phyloP scores from a whole-genome alignment of 352 stramenopile genomes.

The Phytophthora idaei region DNA sequence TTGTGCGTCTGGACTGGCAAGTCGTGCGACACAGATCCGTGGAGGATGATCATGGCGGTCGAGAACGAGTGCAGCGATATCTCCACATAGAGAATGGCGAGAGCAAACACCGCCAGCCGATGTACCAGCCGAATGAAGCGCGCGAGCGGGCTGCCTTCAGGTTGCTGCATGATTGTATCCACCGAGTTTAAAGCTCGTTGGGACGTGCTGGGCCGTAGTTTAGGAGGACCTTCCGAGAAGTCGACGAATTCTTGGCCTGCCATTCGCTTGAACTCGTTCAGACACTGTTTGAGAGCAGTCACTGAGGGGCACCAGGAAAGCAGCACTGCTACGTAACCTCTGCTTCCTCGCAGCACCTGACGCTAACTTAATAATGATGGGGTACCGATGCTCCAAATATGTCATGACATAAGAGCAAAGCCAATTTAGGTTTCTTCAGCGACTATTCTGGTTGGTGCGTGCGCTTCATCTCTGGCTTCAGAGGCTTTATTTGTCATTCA shows the following conservation, averaged over 20 bases:
- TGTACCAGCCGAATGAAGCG: conserved; percentile 16
- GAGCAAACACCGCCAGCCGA: conserved; percentile 24
- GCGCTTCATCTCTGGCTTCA: no score
- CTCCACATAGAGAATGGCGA: conserved; percentile 30
- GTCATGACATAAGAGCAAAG: no score
- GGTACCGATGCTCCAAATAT: no score
- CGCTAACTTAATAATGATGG: no score
- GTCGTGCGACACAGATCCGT: conserved; percentile 15
- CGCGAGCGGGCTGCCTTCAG: neutral
- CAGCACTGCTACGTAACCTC: no score
- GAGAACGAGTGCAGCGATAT: conserved; percentile 33
- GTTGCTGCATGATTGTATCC: neutral
- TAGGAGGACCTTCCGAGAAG: conserved; percentile 5
- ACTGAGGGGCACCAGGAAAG: no score
- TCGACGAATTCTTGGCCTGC: conserved; percentile 12
- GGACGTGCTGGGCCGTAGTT: neutral
- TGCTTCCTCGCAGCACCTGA: no score
- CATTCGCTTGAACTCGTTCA: conserved; percentile 7
- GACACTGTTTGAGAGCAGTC: no score
- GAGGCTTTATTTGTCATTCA: no score
- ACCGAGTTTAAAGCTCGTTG: neutral
- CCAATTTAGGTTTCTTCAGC: no score
- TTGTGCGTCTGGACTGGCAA: conserved; percentile 19
- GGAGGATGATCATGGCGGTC: conserved; percentile 25
- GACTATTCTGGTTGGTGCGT: no score